Conservation (phyloP, 306 rosid genomes). For the Vigna hirtella region DNA sequence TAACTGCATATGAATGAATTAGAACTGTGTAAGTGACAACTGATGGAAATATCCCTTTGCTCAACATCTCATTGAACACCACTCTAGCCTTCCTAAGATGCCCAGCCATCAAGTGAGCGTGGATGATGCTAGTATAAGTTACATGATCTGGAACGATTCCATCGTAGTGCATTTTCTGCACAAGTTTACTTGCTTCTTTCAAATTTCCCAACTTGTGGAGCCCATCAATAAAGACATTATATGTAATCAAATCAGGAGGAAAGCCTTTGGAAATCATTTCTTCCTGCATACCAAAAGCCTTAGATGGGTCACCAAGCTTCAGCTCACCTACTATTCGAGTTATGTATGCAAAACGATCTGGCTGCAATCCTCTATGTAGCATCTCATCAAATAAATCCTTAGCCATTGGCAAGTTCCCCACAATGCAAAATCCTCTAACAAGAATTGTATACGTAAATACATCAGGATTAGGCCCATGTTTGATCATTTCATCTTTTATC, state of each 20-base stretch:
- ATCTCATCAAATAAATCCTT: slow-evolving; percentile 74
- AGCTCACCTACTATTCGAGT: slow-evolving; percentile 74
- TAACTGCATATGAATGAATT: slow-evolving; percentile 71
- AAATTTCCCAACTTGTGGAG: slow-evolving; percentile 63
- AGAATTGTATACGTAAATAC: slow-evolving; percentile 74
- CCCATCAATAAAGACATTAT: slow-evolving; percentile 72
- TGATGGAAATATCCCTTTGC: slow-evolving; percentile 69
- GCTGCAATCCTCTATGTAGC: slow-evolving; percentile 65
- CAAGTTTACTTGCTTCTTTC: slow-evolving; percentile 57
- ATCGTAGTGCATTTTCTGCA: slow-evolving; percentile 59
- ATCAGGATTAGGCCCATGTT: slow-evolving; percentile 65
- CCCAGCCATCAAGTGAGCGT: slow-evolving; percentile 65
- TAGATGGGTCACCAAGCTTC: slow-evolving; percentile 64
- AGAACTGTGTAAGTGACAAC: slow-evolving; percentile 82
- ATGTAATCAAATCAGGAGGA: slow-evolving; percentile 72
- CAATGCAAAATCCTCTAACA: slow-evolving; percentile 66
- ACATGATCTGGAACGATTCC: slow-evolving; percentile 75
- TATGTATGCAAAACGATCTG: slow-evolving; percentile 69
- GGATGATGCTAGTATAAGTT: slow-evolving; percentile 80
- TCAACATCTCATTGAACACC: slow-evolving; percentile 66
- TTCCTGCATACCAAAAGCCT: slow-evolving; percentile 72
- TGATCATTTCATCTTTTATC: slow-evolving; percentile 69
- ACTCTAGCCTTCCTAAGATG: slow-evolving; percentile 64
- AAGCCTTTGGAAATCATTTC: slow-evolving; percentile 74
- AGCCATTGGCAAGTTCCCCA: slow-evolving; percentile 69